phyloP scores from a whole-genome alignment of 371 early-diverging fungal species.

The Blakeslea trispora region DNA sequence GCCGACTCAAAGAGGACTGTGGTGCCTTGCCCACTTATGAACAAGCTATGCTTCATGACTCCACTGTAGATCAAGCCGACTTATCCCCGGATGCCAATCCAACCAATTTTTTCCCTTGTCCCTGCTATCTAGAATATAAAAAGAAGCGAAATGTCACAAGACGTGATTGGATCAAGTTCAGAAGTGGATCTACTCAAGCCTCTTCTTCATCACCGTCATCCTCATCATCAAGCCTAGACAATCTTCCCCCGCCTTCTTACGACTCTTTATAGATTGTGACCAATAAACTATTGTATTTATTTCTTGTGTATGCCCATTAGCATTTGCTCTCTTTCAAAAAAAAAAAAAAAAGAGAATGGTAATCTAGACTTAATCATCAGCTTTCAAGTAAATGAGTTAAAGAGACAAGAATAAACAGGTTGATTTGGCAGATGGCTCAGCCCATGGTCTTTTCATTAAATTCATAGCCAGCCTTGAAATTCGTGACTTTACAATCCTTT shows the following conservation, averaged over 20 bases:
- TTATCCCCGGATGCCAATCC: not conserved
- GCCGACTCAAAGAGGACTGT: constrained; percentile 38
- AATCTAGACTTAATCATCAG: too few species aligned
- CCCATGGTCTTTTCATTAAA: too few species aligned
- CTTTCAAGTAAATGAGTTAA: too few species aligned
- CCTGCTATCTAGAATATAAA: constrained; percentile 35
- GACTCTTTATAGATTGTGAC: not conserved
- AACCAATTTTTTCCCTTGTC: constrained; percentile 26
- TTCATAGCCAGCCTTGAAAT: too few species aligned
- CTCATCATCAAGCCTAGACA: not conserved
- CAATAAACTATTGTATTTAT: too few species aligned
- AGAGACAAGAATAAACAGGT: too few species aligned
- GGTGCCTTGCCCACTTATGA: constrained; percentile 34
- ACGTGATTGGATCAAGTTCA: constrained; percentile 24
- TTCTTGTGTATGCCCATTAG: too few species aligned
- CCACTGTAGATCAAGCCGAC: constrained; percentile 10
- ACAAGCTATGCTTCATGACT: constrained; percentile 18
- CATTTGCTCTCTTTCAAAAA: too few species aligned
- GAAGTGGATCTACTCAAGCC: constrained; percentile 5
- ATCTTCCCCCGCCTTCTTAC: not conserved
- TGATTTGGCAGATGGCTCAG: too few species aligned
- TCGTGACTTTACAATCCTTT: not conserved
- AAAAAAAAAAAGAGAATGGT: too few species aligned
- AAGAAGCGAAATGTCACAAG: constrained; percentile 21
- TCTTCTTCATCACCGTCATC: not conserved